Evolutionary conservation across 495 filamentous ascomycete species (phyloP), one percentile per base, ranked within the genome.

Genomic region (Xylaria venustula): DNA sequence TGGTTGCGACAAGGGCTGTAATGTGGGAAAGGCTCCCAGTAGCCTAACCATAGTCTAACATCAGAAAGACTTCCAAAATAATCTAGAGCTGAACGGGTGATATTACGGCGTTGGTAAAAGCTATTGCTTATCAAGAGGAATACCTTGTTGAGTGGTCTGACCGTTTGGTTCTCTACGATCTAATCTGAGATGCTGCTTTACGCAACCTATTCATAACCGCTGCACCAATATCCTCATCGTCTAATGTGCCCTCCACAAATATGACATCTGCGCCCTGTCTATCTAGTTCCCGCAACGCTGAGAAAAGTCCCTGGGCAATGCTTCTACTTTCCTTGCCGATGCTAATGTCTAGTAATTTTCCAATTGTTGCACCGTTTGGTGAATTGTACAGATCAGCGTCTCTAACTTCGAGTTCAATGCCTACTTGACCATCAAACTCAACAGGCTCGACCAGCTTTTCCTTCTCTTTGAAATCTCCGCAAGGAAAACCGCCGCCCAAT

Each of bases 191-290:
- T 17, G 94, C 92, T 34, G 93, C 93, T 77, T 98, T 98, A 48
- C 94, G 79, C 7, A 98, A 75, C 64, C 93, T 80, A 69, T 98
- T 98, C 95, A 98, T 98, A 45, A 98, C 87, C 8, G 94, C 95
- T 17, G 92, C 89, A n/a, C 92, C 91, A 56, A 93, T 85, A 67
- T 91, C 88, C 37, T 87, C 88, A 41, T 89, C 85, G 65, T 94
- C 93, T 36, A 84, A 77, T 42, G 97, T 89, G 9, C 93, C 93
- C 71, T 99, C 94, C 4, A 98, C 91, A 66, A 91, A 89, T 60
- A 99, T 98, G 7, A 90, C 81, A 73, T 93, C 88, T 8, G 92
- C 91, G 36, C 85, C 81, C 50, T 84, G 76, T 62, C 85, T 81
- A 73, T 98, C 94, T 56, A 99, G 83, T 62, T 90, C 90, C 42